Evolutionary conservation across 2,329 filamentous ascomycete species (phyloP).

Genomic region (Sarocladium kiliense): DNA sequence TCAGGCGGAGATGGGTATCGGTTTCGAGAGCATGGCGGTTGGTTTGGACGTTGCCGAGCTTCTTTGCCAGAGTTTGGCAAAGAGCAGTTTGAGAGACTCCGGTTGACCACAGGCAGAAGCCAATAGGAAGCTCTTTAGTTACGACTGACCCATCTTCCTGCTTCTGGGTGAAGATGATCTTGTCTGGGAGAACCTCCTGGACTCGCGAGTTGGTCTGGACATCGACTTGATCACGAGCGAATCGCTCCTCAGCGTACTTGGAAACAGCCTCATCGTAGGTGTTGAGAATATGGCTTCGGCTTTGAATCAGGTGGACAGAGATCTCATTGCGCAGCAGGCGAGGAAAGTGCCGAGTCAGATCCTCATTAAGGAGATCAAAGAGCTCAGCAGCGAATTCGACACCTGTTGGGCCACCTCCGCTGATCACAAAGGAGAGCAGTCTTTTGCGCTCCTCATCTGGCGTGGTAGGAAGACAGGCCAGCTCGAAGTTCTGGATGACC

Average conservation of each 20-base stretch:
- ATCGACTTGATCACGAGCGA: constrained; percentile 85
- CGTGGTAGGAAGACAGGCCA: constrained; percentile 89
- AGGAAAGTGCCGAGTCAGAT: constrained; percentile 78
- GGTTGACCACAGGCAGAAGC: constrained; percentile 97
- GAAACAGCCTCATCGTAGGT: constrained; percentile 96
- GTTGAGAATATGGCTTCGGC: constrained; percentile 89
- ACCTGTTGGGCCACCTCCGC: constrained; percentile 90
- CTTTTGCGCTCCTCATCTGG: constrained; percentile 80
- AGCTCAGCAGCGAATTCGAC: constrained; percentile 97
- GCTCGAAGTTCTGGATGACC: constrained; percentile 83
- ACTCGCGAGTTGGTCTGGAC: constrained; percentile 91
- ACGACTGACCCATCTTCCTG: constrained; percentile 65
- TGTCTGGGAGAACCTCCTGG: constrained; percentile 77
- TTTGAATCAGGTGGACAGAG: constrained; percentile 95
- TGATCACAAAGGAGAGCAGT: constrained; percentile 91
- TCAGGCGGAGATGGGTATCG: constrained; percentile 84
- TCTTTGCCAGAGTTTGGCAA: constrained; percentile 68
- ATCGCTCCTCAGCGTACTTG: constrained; percentile 84
- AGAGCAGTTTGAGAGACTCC: constrained; percentile 85
- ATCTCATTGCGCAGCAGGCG: constrained; percentile 93
- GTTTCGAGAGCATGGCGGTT: constrained; percentile 93
- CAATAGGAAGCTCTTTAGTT: constrained; percentile 92
- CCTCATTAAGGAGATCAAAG: constrained; percentile 94
- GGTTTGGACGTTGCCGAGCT: constrained; percentile 70
- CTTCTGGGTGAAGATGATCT: constrained; percentile 85